These are phyloP conservation scores for Teunomyces lycoperdinae DNA, from an alignment of 805 yeast genomes.

Conservation along the genomic window DNA sequence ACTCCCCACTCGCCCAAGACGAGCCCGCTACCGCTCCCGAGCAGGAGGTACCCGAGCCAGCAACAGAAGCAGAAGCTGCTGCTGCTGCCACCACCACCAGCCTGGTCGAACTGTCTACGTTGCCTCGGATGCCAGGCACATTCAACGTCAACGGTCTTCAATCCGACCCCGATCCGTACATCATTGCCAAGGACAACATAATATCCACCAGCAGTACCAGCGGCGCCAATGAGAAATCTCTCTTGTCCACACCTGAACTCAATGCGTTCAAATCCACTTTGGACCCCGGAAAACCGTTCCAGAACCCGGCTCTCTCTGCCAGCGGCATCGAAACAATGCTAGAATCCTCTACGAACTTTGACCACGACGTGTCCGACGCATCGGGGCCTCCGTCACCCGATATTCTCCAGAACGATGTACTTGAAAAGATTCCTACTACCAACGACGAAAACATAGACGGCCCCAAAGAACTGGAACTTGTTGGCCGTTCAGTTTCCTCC, in stretches of 20 bases:
- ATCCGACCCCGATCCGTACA: constrained; percentile 7
- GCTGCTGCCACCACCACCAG: neutral
- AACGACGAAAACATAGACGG: constrained; percentile 35
- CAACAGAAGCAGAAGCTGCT: too few species aligned
- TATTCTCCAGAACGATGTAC: constrained; percentile 18
- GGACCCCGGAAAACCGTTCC: constrained; percentile 44
- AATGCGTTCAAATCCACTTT: constrained; percentile 31
- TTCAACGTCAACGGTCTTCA: constrained; percentile 46
- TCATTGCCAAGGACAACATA: constrained; percentile 6
- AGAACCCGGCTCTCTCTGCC: constrained; percentile 2
- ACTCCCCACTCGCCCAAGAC: neutral
- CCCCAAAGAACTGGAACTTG: neutral
- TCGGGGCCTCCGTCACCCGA: constrained; percentile 8
- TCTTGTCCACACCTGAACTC: constrained; percentile 10
- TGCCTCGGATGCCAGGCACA: constrained; percentile 48
- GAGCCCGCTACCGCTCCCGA: too few species aligned
- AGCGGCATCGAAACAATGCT: constrained; percentile 18
- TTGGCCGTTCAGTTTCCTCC: constrained; percentile 11
- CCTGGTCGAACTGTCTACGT: constrained; percentile 6
- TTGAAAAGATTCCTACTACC: constrained; percentile 30
- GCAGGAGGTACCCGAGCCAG: too few species aligned
- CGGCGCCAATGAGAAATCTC: neutral
- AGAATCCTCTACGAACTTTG: constrained; percentile 5
- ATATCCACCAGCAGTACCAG: neutral
- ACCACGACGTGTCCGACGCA: constrained; percentile 9